A percentile compares a stretch with the other conserved stretches of the same genome.
Evolutionary conservation across 2,329 filamentous ascomycete species (phyloP).

Genomic region (Alternaria gaisen): DNA sequence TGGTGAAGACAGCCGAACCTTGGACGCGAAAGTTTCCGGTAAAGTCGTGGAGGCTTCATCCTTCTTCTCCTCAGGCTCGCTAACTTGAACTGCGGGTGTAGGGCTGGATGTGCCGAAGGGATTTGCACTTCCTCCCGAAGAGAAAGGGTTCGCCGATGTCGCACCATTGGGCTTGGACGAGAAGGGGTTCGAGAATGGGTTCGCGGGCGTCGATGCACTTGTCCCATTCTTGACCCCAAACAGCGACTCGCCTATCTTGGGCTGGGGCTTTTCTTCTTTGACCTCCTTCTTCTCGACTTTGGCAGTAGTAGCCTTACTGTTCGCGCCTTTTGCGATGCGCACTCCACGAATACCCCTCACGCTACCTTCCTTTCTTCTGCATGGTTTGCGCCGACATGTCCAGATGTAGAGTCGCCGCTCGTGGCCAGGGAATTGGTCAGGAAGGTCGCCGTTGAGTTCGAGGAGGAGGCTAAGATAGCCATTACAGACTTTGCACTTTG

Average conservation of each 20-base stretch:
- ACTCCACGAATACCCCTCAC: conserved; percentile 78
- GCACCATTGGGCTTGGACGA: conserved; percentile 54
- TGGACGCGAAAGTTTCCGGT: conserved; percentile 78
- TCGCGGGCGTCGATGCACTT: conserved; percentile 28
- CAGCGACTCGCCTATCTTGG: conserved; percentile 70
- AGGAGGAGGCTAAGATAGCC: conserved; percentile 83
- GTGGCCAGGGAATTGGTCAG: conserved; percentile 84
- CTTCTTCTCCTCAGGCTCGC: conserved; percentile 25
- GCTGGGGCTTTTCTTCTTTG: conserved; percentile 50
- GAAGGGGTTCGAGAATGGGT: conserved; percentile 66
- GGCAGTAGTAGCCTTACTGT: conserved; percentile 26
- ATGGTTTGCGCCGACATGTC: conserved; percentile 78
- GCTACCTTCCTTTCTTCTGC: conserved; percentile 82
- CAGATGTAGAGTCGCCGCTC: conserved; percentile 90
- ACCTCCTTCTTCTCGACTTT: conserved; percentile 32
- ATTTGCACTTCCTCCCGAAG: conserved; percentile 41
- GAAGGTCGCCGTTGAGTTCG: conserved; percentile 90
- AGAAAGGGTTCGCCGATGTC: conserved; percentile 65
- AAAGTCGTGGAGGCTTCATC: conserved; percentile 61
- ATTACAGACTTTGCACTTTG: conserved; percentile 88
- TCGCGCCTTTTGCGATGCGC: conserved; percentile 58
- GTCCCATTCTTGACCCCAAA: conserved; percentile 69
- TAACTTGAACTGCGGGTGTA: conserved; percentile 39
- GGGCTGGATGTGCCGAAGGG: conserved; percentile 56
- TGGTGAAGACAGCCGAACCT: conserved; percentile 64